Base-by-base conservation (phyloP, 2,329 filamentous ascomycete species). In the Calonectria hawksworthii region DNA sequence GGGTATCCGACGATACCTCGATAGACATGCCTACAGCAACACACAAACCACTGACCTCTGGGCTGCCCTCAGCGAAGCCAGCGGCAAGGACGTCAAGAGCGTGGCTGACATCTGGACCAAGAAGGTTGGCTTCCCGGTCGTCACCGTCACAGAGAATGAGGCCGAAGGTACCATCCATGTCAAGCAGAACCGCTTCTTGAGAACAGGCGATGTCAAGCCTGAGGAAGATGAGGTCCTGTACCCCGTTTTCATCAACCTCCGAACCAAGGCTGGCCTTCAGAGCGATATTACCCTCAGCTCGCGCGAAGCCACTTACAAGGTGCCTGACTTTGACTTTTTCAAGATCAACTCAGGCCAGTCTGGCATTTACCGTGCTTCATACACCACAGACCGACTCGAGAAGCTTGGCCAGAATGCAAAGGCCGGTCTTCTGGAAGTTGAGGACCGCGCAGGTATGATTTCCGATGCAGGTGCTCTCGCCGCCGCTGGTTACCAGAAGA, bases 71-170 rank as follows among this genome's bases (percentile, higher is more conserved):
- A 94, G 93, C 75, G 93, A 96, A 76, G 96, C 95, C 23, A 98
- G 96, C 82, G 96, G 96, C 75, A 98, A 98, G 87, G 94, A 96
- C 67, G 94, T 99, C 21, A 93, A 95, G 81, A 91, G 95, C 75
- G 94, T 98, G 72, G 98, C 98, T 93, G 94, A 96, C 70, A 95
- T 96, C 78, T 99, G 96, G 96, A 99, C 96, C 67, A 98, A 98
- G 90, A 94, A 98, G 81, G 94, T 99, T 72, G 96, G 96, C 68
- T 98, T 94, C 86, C 96, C 96, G 0, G 96, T 99, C 50, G 91
- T 99, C 59, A 94, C 94, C 10, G 96, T 99, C 34, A 95, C 94
- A 74, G 89, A 93, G 71, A 81, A 85, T 67, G 91, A 93, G 30
- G 88, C 89, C 32, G 90, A 93, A 63, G 93, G 91, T 74, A 93